These are phyloP conservation scores for Solanum pimpinellifolium DNA, from an alignment of 257 asterid genomes.

Conservation along the genomic window DNA sequence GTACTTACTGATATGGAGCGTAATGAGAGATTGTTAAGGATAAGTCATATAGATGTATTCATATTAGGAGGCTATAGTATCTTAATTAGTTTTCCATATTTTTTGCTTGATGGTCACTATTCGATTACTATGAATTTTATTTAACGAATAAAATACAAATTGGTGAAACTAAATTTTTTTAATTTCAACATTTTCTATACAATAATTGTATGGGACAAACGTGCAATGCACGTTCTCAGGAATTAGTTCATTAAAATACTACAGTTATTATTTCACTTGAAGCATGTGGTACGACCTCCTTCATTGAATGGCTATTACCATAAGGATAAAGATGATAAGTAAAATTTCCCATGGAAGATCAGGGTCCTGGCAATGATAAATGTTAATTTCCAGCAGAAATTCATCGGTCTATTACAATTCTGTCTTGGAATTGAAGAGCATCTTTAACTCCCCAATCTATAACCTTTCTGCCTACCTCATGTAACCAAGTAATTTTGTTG, in stretches of 20 bases:
- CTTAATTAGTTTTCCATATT: too few relatives aligned
- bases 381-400: background rate
- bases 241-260: background rate
- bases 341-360: background rate
- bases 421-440: background rate
- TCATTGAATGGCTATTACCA: background rate
- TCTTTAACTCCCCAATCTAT: background rate
- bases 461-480: background rate
- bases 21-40: too few relatives aligned
- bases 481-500: background rate
- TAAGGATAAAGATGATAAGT: background rate
- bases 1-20: too few relatives aligned
- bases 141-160: too few relatives aligned
- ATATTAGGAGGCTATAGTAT: too few relatives aligned
- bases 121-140: too few relatives aligned
- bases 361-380: background rate
- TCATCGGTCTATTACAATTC: background rate
- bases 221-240: too few relatives aligned
- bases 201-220: too few relatives aligned
- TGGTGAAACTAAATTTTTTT: too few relatives aligned
- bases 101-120: too few relatives aligned
- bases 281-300: background rate
- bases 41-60: too few relatives aligned
- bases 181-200: too few relatives aligned
- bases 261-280: background rate